Evolutionary conservation across 164 flowering plant species (phyloP).

Genomic region (Kingdonia uniflora): DNA sequence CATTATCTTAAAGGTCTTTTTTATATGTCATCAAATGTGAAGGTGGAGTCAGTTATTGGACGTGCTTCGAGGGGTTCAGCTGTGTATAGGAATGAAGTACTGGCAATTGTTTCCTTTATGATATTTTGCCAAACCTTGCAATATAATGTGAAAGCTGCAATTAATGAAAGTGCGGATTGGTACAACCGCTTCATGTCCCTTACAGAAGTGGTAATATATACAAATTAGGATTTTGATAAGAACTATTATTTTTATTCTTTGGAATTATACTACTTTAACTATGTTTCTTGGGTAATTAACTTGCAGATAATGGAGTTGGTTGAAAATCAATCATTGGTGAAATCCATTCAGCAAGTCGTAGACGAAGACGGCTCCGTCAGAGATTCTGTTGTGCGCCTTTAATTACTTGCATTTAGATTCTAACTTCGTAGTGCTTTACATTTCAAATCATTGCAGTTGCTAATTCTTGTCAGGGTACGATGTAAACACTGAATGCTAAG

Average conservation of each 20-base stretch:
- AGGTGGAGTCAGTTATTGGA: constrained; percentile 68
- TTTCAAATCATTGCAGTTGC: too few relatives aligned
- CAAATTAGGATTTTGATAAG: background rate
- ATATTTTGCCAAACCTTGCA: constrained; percentile 52
- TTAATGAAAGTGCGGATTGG: constrained; percentile 70
- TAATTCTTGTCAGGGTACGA: too few relatives aligned
- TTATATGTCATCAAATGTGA: too few relatives aligned
- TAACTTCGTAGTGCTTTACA: too few relatives aligned
- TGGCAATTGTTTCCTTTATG: constrained; percentile 49
- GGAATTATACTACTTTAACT: background rate
- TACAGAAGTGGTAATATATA: constrained; percentile 49
- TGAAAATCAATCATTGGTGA: constrained; percentile 6
- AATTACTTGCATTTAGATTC: background rate
- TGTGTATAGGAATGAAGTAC: constrained; percentile 54
- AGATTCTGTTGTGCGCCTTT: constrained; percentile 7
- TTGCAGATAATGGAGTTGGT: constrained; percentile 11
- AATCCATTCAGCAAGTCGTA: constrained; percentile 4
- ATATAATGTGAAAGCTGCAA: constrained; percentile 41
- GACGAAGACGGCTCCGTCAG: constrained; percentile 8
- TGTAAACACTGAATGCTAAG: too few relatives aligned
- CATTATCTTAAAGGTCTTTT: too few relatives aligned
- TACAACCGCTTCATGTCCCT: constrained; percentile 69
- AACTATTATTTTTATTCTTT: background rate
- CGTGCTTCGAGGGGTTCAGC: constrained; percentile 45
- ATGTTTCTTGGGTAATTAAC: constrained; percentile 5